Evolutionary conservation across 2,329 filamentous ascomycete species (phyloP).

Genomic region (Amphichorda felina): DNA sequence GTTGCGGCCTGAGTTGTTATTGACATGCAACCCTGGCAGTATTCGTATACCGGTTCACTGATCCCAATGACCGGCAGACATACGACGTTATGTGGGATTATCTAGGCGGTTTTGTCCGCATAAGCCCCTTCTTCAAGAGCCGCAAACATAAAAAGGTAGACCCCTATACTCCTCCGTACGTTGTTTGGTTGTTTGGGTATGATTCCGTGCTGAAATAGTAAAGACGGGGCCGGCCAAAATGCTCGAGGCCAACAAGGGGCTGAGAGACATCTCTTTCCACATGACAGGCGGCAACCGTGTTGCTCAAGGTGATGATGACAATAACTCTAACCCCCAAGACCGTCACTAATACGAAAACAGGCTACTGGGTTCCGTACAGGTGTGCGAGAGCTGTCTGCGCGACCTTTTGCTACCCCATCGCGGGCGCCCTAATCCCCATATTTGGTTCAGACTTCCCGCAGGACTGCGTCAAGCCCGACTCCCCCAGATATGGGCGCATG

Average conservation of each 20-base stretch:
- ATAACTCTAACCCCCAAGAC: too few species aligned
- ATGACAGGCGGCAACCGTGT: conserved; percentile 6
- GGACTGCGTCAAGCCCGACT: conserved; percentile 54
- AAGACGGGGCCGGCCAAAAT: conserved; percentile 7
- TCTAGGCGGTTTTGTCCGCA: conserved; percentile 83
- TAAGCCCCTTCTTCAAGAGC: conserved; percentile 91
- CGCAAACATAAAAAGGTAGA: conserved; percentile 73
- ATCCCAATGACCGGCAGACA: conserved; percentile 52
- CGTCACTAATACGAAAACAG: conserved; percentile 32
- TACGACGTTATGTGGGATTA: conserved; percentile 95
- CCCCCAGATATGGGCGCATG: conserved; percentile 55
- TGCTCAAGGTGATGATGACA: conserved; percentile 5
- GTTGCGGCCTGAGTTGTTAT: too few species aligned
- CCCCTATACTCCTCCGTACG: background rate
- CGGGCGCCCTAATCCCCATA: conserved; percentile 76
- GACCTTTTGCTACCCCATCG: conserved; percentile 80
- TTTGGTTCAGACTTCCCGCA: conserved; percentile 76
- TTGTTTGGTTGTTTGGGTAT: background rate
- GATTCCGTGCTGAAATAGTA: background rate
- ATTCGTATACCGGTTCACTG: conserved; percentile 71
- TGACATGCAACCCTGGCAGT: conserved; percentile 33
- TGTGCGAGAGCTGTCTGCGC: conserved; percentile 80
- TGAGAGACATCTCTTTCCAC: conserved; percentile 5
- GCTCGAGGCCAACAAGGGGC: conserved; percentile 4
- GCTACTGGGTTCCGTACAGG: conserved; percentile 91